Conservation (phyloP, 768 basidiomycete species). For the Cystofilobasidium bisporidii region DNA sequence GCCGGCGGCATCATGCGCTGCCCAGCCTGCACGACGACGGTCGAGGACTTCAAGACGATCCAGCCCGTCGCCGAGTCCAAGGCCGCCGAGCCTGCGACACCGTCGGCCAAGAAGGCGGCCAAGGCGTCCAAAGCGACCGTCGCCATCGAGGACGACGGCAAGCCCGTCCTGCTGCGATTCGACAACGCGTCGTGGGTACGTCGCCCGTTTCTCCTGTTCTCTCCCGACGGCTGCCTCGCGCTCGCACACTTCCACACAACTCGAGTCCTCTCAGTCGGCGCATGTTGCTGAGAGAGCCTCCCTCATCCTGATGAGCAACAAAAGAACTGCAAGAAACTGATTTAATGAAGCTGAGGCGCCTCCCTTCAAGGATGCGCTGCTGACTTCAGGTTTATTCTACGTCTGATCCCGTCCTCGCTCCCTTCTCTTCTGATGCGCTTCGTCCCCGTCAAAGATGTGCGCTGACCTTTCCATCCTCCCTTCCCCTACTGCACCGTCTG, state of each 20-base stretch:
- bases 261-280: not conserved
- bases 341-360: not conserved
- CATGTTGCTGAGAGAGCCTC: too few species aligned
- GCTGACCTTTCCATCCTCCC: too few species aligned
- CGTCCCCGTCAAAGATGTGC: too few species aligned
- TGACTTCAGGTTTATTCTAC: conserved; percentile 2
- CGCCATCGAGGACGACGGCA: not conserved
- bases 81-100: not conserved
- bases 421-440: too few species aligned
- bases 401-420: not conserved
- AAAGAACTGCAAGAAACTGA: not conserved
- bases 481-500: not conserved
- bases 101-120: not conserved
- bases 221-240: not conserved
- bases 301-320: not conserved
- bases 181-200: conserved; percentile 27
- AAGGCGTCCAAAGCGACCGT: not conserved
- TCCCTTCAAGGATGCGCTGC: not conserved
- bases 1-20: conserved; percentile 23
- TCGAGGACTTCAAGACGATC: conserved; percentile 15
- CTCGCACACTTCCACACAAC: not conserved
- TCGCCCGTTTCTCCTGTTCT: not conserved
- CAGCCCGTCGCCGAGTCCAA: not conserved
- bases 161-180: conserved; percentile 16
- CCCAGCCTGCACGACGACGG: conserved; percentile 20